Evolutionary conservation across 805 yeast genomes (phyloP).

Genomic region (Metschnikowia peoriensis): DNA sequence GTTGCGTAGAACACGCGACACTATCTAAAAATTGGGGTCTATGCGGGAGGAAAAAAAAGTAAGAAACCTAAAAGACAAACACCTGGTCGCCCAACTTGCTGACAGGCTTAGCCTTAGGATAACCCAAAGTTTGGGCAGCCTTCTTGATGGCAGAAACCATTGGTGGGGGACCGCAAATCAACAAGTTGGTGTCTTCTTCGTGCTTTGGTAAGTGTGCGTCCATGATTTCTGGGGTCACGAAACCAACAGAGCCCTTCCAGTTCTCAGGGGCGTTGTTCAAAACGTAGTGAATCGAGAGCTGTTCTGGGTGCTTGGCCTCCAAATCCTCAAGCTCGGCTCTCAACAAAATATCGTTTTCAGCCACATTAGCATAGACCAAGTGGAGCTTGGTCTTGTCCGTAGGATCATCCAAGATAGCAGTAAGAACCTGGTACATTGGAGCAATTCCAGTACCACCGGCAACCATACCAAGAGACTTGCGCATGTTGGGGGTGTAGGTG

Average conservation of each 20-base stretch:
- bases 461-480: slow-evolving; percentile 75
- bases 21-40: background rate
- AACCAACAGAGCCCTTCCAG: slow-evolving; percentile 82
- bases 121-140: slow-evolving; percentile 73
- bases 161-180: slow-evolving; percentile 93
- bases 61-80: slow-evolving; percentile 62
- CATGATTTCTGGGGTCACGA: slow-evolving; percentile 73
- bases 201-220: slow-evolving; percentile 61
- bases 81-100: slow-evolving; percentile 89
- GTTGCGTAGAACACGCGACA: background rate
- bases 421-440: slow-evolving; percentile 91
- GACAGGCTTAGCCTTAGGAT: slow-evolving; percentile 80
- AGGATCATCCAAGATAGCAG: slow-evolving; percentile 75
- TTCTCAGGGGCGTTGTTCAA: slow-evolving; percentile 68
- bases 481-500: slow-evolving; percentile 78
- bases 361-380: slow-evolving; percentile 78
- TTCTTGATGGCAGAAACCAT: slow-evolving; percentile 84
- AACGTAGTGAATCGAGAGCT: slow-evolving; percentile 66
- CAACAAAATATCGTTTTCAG: slow-evolving; percentile 76
- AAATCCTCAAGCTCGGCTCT: slow-evolving; percentile 75
- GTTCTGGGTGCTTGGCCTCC: slow-evolving; percentile 52
- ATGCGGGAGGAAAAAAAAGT: background rate
- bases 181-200: slow-evolving; percentile 59
- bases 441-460: slow-evolving; percentile 98
- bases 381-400: slow-evolving; percentile 72